Percentiles rank a stretch among this genome's conserved stretches.
Conservation (phyloP, 139 green algal genomes). For the Closterium sp. region DNA sequence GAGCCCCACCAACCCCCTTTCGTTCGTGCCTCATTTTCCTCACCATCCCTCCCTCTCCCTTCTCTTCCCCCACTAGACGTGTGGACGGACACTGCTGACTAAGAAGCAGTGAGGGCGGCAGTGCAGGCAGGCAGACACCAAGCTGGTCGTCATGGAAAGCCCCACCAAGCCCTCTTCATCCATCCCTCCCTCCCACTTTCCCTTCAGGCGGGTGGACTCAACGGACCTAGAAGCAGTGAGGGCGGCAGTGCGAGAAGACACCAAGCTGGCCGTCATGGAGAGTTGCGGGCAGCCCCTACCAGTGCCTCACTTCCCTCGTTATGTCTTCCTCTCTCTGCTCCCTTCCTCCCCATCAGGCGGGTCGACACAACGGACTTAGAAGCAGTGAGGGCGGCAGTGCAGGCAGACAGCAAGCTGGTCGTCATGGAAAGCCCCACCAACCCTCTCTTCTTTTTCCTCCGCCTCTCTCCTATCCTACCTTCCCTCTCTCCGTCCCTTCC, state of each 20-base stretch:
- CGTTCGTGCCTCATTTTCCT: too few relatives aligned
- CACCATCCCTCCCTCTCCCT: too few relatives aligned
- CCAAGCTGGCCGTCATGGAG: slow-evolving; percentile 92
- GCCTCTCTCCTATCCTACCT: background rate
- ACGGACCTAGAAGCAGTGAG: slow-evolving; percentile 9
- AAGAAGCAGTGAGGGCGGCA: too few relatives aligned
- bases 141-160: background rate
- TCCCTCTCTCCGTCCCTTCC: background rate
- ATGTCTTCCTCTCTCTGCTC: background rate
- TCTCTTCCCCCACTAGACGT: too few relatives aligned
- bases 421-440: slow-evolving; percentile 98
- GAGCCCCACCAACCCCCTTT: too few relatives aligned
- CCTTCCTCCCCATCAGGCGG: slow-evolving; percentile 19
- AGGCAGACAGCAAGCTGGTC: slow-evolving; percentile 70
- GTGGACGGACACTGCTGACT: too few relatives aligned
- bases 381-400: slow-evolving; percentile 49
- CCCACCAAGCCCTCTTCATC: background rate
- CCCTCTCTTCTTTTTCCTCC: background rate
- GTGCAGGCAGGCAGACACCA: too few relatives aligned
- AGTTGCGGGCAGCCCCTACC: slow-evolving; percentile 55
- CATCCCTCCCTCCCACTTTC: too few relatives aligned
- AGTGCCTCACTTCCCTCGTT: background rate
- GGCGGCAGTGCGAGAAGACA: slow-evolving; percentile 33
- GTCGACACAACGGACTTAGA: slow-evolving; percentile 88
- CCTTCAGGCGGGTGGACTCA: too few relatives aligned